Conservation (phyloP, 371 early-diverging fungal genomes). For the Saksenaea vasiformis region DNA sequence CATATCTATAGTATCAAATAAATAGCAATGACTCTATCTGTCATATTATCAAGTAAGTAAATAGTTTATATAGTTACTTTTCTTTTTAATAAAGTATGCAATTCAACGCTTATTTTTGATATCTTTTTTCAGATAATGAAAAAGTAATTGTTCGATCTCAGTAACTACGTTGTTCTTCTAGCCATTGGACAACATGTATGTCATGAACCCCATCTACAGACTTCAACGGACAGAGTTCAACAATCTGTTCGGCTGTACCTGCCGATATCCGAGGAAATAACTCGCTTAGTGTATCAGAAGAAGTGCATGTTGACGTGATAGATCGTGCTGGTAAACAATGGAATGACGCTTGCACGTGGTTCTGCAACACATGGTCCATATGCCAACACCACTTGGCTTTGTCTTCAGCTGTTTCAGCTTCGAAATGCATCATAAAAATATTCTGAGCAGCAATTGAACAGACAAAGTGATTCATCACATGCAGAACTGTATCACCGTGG, state of each 20-base stretch:
- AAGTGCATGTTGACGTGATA: not conserved
- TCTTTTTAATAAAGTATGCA: no score
- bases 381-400: constrained; percentile 32
- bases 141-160: not conserved
- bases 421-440: constrained; percentile 27
- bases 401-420: constrained; percentile 26
- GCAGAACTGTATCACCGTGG: not conserved
- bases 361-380: constrained; percentile 23
- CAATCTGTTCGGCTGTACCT: not conserved
- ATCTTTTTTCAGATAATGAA: no score
- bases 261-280: not conserved
- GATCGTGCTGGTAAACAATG: not conserved
- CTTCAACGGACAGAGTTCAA: not conserved
- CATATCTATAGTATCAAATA: no score
- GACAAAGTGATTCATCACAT: constrained; percentile 20
- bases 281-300: not conserved
- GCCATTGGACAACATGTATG: not conserved
- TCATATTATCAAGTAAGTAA: no score
- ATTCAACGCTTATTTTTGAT: no score
- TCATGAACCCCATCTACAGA: not conserved
- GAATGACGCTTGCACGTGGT: not conserved
- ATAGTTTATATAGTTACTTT: no score
- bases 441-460: constrained; percentile 33
- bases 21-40: no score
- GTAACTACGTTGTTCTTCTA: not conserved